Conservation (phyloP, 352 stramenopile species). For the Paralagenidium karlingii region DNA sequence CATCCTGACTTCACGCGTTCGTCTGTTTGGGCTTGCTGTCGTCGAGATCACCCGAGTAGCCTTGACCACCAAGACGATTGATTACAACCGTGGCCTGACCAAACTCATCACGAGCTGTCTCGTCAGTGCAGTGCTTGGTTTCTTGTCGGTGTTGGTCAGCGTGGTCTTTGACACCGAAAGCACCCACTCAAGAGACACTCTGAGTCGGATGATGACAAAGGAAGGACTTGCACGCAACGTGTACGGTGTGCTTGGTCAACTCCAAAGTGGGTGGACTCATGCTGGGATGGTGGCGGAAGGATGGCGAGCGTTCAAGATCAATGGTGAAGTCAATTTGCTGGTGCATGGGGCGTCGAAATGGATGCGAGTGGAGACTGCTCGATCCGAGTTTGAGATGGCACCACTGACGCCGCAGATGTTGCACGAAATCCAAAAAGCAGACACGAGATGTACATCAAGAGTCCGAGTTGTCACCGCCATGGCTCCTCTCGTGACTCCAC, state of each 20-base stretch:
- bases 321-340: too few relatives aligned
- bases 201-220: too few relatives aligned
- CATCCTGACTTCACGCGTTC: slow-evolving; percentile 11
- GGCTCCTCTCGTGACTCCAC: too few relatives aligned
- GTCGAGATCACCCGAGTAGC: slow-evolving; percentile 8
- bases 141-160: slow-evolving; percentile 3
- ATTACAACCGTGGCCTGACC: slow-evolving; percentile 11
- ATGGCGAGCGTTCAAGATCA: slow-evolving; percentile 12
- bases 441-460: too few relatives aligned
- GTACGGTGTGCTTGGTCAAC: slow-evolving; percentile 12
- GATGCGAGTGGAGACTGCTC: too few relatives aligned
- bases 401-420: too few relatives aligned
- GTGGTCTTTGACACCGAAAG: slow-evolving; percentile 9
- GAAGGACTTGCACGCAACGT: slow-evolving; percentile 15
- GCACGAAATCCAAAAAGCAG: too few relatives aligned
- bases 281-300: slow-evolving; percentile 15
- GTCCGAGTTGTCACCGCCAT: too few relatives aligned
- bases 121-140: slow-evolving; percentile 3
- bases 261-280: slow-evolving; percentile 13
- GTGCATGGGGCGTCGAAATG: too few relatives aligned
- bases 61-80: slow-evolving; percentile 8
- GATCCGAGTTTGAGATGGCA: too few relatives aligned
- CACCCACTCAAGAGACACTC: too few relatives aligned
- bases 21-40: slow-evolving; percentile 1
- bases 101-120: slow-evolving; percentile 11